Percentiles rank a stretch among this genome's conserved stretches.
phyloP scores from a whole-genome alignment of 2,329 filamentous ascomycete species.

The Penicillium sp. region DNA sequence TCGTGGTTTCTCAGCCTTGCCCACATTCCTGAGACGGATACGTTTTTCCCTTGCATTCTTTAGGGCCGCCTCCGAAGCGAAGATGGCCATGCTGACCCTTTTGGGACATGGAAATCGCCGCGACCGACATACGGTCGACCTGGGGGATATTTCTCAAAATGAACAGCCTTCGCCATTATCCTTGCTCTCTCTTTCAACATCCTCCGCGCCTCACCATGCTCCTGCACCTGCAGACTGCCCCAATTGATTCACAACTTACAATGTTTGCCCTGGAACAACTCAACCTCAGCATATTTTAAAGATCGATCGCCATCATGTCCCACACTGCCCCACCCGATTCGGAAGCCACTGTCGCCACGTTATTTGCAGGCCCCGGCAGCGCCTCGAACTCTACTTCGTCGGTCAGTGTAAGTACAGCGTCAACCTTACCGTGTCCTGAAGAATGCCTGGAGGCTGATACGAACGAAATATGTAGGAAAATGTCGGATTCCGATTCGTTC shows the following conservation, averaged over 20 bases:
- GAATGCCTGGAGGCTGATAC: neutral
- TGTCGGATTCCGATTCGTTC: conserved; percentile 39
- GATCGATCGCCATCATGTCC: conserved; percentile 16
- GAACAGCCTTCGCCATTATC: neutral
- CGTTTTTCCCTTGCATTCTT: conserved; percentile 26
- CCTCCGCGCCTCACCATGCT: conserved; percentile 7
- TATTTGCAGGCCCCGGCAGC: conserved; percentile 40
- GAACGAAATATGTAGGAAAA: conserved; percentile 28
- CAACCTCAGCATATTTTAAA: conserved; percentile 9
- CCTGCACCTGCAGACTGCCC: conserved; percentile 4
- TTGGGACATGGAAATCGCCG: conserved; percentile 9
- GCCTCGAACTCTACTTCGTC: conserved; percentile 37
- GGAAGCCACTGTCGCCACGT: conserved; percentile 37
- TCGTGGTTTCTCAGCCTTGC: conserved; percentile 22
- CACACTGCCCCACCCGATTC: conserved; percentile 26
- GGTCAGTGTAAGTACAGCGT: conserved; percentile 38
- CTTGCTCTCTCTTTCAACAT: neutral
- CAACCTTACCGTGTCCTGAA: conserved; percentile 3
- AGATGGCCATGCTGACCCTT: conserved; percentile 9
- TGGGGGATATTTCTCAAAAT: conserved; percentile 9
- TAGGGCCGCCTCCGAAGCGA: conserved; percentile 11
- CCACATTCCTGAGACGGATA: conserved; percentile 25
- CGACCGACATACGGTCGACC: conserved; percentile 6
- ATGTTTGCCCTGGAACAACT: neutral
- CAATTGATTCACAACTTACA: conserved; percentile 5